phyloP scores from a whole-genome alignment of 2,329 filamentous ascomycete genomes.

The Talaromyces rugulosus region DNA sequence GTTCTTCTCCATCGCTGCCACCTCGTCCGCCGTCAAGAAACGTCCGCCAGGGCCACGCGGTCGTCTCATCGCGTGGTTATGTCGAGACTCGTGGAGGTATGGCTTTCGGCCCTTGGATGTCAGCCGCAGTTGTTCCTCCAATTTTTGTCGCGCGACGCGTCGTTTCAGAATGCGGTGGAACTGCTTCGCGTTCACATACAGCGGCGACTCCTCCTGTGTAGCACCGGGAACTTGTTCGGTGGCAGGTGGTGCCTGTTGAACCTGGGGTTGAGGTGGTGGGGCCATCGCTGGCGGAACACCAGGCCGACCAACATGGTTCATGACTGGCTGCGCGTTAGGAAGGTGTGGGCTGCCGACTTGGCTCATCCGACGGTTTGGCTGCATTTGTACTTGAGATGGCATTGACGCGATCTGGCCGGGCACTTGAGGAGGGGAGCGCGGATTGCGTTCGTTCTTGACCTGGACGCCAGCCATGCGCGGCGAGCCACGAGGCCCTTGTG shows the following conservation, averaged over 20 bases:
- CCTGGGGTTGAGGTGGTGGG: slow-evolving; percentile 52
- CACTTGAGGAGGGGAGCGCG: slow-evolving; percentile 72
- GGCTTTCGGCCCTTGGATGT: slow-evolving; percentile 96
- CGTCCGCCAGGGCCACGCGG: slow-evolving; percentile 90
- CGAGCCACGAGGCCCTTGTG: slow-evolving; percentile 58
- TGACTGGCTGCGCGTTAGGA: slow-evolving; percentile 68
- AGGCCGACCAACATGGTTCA: slow-evolving; percentile 62
- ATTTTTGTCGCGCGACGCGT: slow-evolving; percentile 82
- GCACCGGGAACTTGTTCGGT: slow-evolving; percentile 71
- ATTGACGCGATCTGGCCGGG: slow-evolving; percentile 53
- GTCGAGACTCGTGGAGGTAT: slow-evolving; percentile 93
- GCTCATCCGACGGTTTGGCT: slow-evolving; percentile 64
- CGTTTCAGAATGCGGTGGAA: slow-evolving; percentile 96
- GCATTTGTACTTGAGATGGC: slow-evolving; percentile 48
- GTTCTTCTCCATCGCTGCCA: slow-evolving; percentile 77
- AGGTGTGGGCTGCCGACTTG: slow-evolving; percentile 69
- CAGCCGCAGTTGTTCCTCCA: slow-evolving; percentile 86
- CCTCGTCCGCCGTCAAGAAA: slow-evolving; percentile 94
- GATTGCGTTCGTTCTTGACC: slow-evolving; percentile 69
- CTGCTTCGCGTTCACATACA: slow-evolving; percentile 98
- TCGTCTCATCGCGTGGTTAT: slow-evolving; percentile 96
- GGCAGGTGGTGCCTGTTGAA: slow-evolving; percentile 67
- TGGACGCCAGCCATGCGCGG: slow-evolving; percentile 68
- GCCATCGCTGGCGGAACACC: slow-evolving; percentile 50
- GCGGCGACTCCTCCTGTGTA: slow-evolving; percentile 76